phyloP scores from a whole-genome alignment of 352 stramenopile species.

The Globisporangium parvum region DNA sequence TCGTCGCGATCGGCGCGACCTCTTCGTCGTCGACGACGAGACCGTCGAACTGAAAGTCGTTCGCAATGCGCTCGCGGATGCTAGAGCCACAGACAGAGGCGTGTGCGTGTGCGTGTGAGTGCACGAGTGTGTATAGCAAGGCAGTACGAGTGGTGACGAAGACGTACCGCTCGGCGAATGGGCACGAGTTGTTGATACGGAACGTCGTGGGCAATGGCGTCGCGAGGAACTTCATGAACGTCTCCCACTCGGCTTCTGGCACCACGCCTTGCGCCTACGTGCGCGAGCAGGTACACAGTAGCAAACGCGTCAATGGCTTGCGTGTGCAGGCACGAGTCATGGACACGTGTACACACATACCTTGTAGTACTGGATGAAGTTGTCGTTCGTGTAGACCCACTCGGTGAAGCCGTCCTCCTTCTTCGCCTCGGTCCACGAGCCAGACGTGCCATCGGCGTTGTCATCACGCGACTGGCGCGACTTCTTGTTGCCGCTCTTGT shows the following conservation, averaged over 20 bases:
- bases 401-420: slow-evolving; percentile 68
- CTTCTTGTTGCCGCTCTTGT: slow-evolving; percentile 35
- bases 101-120: neutral
- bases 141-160: too few species aligned
- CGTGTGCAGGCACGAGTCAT: neutral
- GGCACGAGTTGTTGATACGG: slow-evolving; percentile 90
- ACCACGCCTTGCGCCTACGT: slow-evolving; percentile 76
- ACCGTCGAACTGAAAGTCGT: slow-evolving; percentile 82
- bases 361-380: slow-evolving; percentile 85
- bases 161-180: slow-evolving; percentile 73
- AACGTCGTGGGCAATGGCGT: slow-evolving; percentile 91
- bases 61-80: slow-evolving; percentile 80
- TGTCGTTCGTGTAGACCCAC: slow-evolving; percentile 85
- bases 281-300: neutral
- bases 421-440: slow-evolving; percentile 50
- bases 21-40: slow-evolving; percentile 77
- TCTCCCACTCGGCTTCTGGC: slow-evolving; percentile 77
- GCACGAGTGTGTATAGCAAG: neutral
- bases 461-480: slow-evolving; percentile 11
- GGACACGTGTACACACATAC: slow-evolving; percentile 4
- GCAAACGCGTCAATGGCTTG: too few species aligned
- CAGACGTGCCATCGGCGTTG: slow-evolving; percentile 6
- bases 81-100: slow-evolving; percentile 21
- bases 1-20: slow-evolving; percentile 69
- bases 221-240: slow-evolving; percentile 86